phyloP scores from a whole-genome alignment of 805 yeast species.

The Wickerhamiella azyma region DNA sequence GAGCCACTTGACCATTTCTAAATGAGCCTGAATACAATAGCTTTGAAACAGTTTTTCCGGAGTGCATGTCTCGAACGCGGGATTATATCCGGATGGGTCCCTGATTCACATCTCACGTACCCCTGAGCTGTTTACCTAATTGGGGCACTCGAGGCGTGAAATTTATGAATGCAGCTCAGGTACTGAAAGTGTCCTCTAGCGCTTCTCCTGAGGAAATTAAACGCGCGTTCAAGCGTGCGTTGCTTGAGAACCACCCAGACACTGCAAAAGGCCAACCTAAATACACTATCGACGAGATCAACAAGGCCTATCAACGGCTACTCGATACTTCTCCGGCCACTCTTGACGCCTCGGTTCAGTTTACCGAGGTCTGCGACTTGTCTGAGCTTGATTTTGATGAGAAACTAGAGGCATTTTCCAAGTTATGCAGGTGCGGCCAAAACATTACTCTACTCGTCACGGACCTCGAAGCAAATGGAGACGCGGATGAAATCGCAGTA shows the following conservation, averaged over 20 bases:
- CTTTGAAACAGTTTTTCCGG: no score
- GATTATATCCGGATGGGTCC: no score
- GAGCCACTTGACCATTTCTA: background rate
- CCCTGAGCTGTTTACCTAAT: background rate
- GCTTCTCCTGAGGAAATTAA: conserved; percentile 34
- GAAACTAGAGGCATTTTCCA: conserved; percentile 22
- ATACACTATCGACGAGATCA: conserved; percentile 33
- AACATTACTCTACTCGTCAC: conserved; percentile 45
- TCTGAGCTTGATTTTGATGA: conserved; percentile 32
- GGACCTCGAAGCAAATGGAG: conserved; percentile 44
- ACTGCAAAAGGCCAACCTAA: conserved; percentile 21
- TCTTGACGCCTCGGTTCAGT: conserved; percentile 36
- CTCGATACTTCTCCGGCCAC: conserved; percentile 24
- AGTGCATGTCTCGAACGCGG: no score
- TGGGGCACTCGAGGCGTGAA: background rate
- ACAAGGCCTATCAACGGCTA: conserved; percentile 45
- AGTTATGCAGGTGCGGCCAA: conserved; percentile 29
- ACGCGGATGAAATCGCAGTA: conserved; percentile 49
- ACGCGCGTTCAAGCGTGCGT: conserved; percentile 46
- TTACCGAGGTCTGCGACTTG: conserved; percentile 52
- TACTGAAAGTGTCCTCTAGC: conserved; percentile 36
- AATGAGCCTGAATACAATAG: no score
- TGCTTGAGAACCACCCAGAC: conserved; percentile 70
- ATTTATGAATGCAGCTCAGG: conserved; percentile 33
- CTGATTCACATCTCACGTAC: background rate